Evolutionary conservation across 805 yeast species (phyloP).

Genomic region (Teunomyces barrocoloradensis): DNA sequence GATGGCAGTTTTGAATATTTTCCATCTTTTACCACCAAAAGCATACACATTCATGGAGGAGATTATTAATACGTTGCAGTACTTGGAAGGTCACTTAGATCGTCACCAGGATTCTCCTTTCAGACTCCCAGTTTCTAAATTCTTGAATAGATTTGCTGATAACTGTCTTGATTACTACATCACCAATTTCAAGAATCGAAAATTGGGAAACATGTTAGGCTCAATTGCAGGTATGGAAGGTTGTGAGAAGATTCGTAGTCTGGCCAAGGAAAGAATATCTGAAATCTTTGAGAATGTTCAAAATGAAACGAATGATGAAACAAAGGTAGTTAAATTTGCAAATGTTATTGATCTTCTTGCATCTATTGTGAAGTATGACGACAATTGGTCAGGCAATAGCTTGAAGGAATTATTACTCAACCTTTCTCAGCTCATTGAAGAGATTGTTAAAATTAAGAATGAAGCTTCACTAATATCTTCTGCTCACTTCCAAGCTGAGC

Average conservation of each 20-base stretch:
- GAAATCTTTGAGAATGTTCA: constrained; percentile 46
- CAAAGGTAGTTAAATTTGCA: constrained; percentile 62
- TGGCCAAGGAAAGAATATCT: constrained; percentile 52
- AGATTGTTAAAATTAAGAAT: constrained; percentile 41
- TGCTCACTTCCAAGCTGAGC: constrained; percentile 67
- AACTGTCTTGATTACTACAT: constrained; percentile 71
- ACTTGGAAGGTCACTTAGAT: constrained; percentile 77
- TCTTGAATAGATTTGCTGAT: constrained; percentile 75
- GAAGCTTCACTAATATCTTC: constrained; percentile 51
- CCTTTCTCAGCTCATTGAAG: constrained; percentile 43
- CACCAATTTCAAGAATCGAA: constrained; percentile 61
- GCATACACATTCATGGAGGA: constrained; percentile 92
- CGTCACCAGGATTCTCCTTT: constrained; percentile 87
- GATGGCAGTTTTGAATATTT: constrained; percentile 84
- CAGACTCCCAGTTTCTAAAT: constrained; percentile 85
- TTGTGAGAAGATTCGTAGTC: constrained; percentile 55
- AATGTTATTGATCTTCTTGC: constrained; percentile 66
- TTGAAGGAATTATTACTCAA: constrained; percentile 31
- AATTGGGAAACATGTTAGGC: constrained; percentile 63
- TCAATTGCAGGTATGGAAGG: constrained; percentile 57
- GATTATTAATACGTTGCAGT: constrained; percentile 69
- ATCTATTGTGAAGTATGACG: constrained; percentile 50
- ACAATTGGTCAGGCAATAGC: constrained; percentile 45
- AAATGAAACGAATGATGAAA: constrained; percentile 50
- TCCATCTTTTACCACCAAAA: constrained; percentile 86